Conservation (phyloP, 176 grass and related monocot genomes). For the Cymbopogon citratus region DNA sequence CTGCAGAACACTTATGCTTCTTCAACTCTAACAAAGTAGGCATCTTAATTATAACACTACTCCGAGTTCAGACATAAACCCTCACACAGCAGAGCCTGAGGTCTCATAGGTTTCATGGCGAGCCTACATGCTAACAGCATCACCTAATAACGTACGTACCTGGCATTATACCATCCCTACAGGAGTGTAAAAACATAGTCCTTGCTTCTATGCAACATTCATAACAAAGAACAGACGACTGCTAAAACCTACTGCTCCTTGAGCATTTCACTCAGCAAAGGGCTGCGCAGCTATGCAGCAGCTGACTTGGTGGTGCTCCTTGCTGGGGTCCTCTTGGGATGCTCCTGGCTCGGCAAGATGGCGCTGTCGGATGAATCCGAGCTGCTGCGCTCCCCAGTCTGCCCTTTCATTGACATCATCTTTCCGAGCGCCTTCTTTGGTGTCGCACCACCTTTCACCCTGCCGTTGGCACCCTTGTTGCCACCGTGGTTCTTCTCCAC, state of each 20-base stretch:
- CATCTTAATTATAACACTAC: constrained; percentile 26
- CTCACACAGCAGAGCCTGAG: constrained; percentile 20
- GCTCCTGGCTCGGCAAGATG: constrained; percentile 38
- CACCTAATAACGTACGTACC: constrained; percentile 36
- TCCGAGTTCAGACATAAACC: constrained; percentile 24
- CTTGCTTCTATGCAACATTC: constrained; percentile 45
- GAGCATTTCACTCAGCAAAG: not conserved
- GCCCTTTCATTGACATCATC: constrained; percentile 53
- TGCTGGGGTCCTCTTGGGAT: constrained; percentile 45
- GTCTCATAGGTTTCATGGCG: constrained; percentile 26
- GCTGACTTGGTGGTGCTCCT: constrained; percentile 40
- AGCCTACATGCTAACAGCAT: constrained; percentile 38
- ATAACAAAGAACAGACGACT: constrained; percentile 24
- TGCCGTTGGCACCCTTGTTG: constrained; percentile 33
- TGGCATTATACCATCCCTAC: constrained; percentile 40
- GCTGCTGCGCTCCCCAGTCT: constrained; percentile 52
- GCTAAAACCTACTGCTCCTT: constrained; percentile 33
- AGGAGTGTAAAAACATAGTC: constrained; percentile 36
- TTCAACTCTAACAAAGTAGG: constrained; percentile 9
- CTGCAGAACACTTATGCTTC: not conserved
- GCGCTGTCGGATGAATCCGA: constrained; percentile 75
- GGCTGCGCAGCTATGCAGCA: constrained; percentile 23
- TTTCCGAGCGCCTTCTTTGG: constrained; percentile 64
- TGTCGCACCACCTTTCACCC: constrained; percentile 36
- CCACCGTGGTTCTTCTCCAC: constrained; percentile 20